Base-by-base conservation (phyloP, 305 asterid genomes). In the Fraxinus dipetala region DNA sequence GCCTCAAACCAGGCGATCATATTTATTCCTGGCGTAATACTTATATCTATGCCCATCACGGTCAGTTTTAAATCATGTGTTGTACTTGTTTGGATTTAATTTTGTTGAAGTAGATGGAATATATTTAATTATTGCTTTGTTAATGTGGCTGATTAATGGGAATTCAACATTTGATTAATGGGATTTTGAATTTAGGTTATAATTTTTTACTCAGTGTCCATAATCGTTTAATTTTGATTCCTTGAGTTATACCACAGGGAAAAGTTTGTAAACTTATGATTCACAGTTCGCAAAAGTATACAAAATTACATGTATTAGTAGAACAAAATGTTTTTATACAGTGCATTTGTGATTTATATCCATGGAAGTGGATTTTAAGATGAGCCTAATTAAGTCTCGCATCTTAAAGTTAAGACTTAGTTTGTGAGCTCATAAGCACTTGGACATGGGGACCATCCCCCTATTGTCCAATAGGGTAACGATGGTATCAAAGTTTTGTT, bases 1-100 rank as follows among this genome's bases (percentile, higher is more conserved):
- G 93, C 86, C 92, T 95, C 76, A 90, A 92, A 77, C 91, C 96
- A 14, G 99, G 99, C 73, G 99, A 95, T 92, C 99, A 94, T 87
- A 87, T 95, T 78, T 95, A 95, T 85, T 93, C 99, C 1, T 95
- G 99, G 98, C 94, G 98, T 4, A 38, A 92, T 22, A 96, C 97
- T 67, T 95, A 94, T 75, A 83, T 92, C 34, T 95, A 95, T 84
- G 94, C 99, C 24, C 99, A 95, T 81, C 99, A 94, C 86, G 99
- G 99, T 95, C n/a, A 81, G 92, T 73, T 59, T 72, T 85, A 35
- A 2, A 16, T 61, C 31, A 2, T 9, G 31, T 40, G 1, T 77
- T 43, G 38, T 76, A 40, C 51, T 40, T 40, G 16, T 40, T 9
- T 36, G 77, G 56, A 78, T 63, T 79, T 30, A 31, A 78, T 85